Evolutionary conservation across 2,329 filamentous ascomycete species (phyloP), one percentile per base, ranked within the genome.

Genomic region (Hymenoscyphus occultus): DNA sequence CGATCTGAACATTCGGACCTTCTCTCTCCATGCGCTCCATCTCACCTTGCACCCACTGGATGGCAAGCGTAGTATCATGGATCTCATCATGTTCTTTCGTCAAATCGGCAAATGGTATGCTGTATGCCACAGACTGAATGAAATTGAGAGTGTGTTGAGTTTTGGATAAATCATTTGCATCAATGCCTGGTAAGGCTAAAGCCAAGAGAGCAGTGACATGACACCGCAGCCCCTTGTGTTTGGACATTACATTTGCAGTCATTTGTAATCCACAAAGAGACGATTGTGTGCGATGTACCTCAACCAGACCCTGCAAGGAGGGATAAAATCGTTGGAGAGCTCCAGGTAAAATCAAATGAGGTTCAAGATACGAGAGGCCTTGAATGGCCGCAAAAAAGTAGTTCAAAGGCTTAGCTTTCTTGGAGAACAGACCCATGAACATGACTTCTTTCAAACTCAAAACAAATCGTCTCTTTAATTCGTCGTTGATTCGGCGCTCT

Each of bases 341-440:
- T 54, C 96, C 95, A 0, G 95, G 95, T 1, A 99, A 82, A 65
- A 99, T 94, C 71, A 98, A 82, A 71, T 92, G 89, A 0, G 95
- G 96, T 76, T 99, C 94, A 57, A 99, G 82, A 73, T 90, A 97
- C 1, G 95, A 91, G 62, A 99, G 80, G 63, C 91, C 91, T 76
- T 98, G 94, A 60, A 99, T 82, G 1, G 94, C 92, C 60, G 91
- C 93, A 69, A 97, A 87, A 69, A 94, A 96, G 80, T 93, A 96
- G 77, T 90, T 93, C 75, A 97, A 93, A 2, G 95, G 90, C 60
- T 93, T 93, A 64, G 88, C 89, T 76, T 93, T 97, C 83, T 99
- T 99, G 62, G 93, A 91, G 77, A 97, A 99, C 60, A 99, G 90
- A 35, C 95, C 95, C 93, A 99, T 97, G 77, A 97, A 99, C 4